phyloP scores from a whole-genome alignment of 305 asterid species.

The Striga hermonthica region DNA sequence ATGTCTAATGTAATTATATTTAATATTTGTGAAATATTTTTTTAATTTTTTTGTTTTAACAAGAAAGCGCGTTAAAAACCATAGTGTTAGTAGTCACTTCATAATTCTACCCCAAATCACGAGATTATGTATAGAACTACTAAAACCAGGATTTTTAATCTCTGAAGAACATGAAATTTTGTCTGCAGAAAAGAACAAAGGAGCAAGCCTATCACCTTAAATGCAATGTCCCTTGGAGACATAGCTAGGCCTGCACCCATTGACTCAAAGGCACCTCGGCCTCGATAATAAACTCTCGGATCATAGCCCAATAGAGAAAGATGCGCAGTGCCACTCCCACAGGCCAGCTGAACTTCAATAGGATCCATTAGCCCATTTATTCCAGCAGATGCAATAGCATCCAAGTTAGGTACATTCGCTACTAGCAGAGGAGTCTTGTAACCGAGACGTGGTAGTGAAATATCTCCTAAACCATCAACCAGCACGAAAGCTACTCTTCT shows the following conservation, averaged over 20 bases:
- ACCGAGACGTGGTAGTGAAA: slow-evolving; percentile 73
- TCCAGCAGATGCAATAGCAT: slow-evolving; percentile 87
- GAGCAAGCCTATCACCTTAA: slow-evolving; percentile 52
- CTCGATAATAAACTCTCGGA: slow-evolving; percentile 84
- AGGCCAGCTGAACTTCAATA: slow-evolving; percentile 85
- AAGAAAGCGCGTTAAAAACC: too few relatives aligned
- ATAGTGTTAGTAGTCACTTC: too few relatives aligned
- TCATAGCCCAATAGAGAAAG: slow-evolving; percentile 86
- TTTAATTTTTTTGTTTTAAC: too few relatives aligned
- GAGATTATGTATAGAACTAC: not conserved
- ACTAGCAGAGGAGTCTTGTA: slow-evolving; percentile 75
- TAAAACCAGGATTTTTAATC: not conserved
- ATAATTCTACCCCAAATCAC: too few relatives aligned
- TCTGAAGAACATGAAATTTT: not conserved
- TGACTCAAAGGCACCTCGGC: slow-evolving; percentile 95
- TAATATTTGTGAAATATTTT: too few relatives aligned
- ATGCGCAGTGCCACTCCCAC: slow-evolving; percentile 98
- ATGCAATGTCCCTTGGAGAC: slow-evolving; percentile 97
- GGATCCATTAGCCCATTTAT: slow-evolving; percentile 94
- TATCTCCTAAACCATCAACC: slow-evolving; percentile 90
- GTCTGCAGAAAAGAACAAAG: slow-evolving; percentile 2
- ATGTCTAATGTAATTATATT: too few relatives aligned
- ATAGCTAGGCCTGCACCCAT: slow-evolving; percentile 97
- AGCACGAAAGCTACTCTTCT: slow-evolving; percentile 85
- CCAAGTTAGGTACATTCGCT: slow-evolving; percentile 67